Percentiles rank a stretch among this genome's conserved stretches.
Evolutionary conservation across 192 early-diverging fungal genomes (phyloP).

Genomic region (Chytriomyces sp.): DNA sequence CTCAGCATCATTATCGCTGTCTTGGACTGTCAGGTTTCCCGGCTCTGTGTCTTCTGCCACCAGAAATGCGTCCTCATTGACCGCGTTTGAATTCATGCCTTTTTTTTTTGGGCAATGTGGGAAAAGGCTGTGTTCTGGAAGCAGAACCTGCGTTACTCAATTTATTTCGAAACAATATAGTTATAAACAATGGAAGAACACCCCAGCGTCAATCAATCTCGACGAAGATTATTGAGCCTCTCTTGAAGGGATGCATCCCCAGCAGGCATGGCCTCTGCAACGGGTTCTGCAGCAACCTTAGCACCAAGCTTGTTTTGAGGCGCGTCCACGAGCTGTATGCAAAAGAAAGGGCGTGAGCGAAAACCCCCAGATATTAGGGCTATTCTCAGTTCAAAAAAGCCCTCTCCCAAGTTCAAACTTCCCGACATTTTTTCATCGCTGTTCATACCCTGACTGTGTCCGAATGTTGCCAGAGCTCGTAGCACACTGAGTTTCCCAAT

Average conservation of each 20-base stretch:
- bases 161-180: too few relatives aligned
- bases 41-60: not conserved
- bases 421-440: too few relatives aligned
- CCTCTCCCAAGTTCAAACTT: too few relatives aligned
- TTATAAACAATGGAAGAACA: not conserved
- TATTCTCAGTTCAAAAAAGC: too few relatives aligned
- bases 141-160: too few relatives aligned
- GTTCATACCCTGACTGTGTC: too few relatives aligned
- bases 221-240: constrained; percentile 83
- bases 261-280: constrained; percentile 25
- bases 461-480: too few relatives aligned
- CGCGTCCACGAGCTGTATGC: constrained; percentile 38
- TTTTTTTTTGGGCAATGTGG: too few relatives aligned
- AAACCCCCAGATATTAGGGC: too few relatives aligned
- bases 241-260: constrained; percentile 77
- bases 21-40: not conserved
- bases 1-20: not conserved
- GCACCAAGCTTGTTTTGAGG: constrained; percentile 31
- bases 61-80: not conserved
- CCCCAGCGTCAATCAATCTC: constrained; percentile 55
- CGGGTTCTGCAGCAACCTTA: constrained; percentile 12
- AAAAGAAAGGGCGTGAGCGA: not conserved
- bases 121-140: too few relatives aligned
- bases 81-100: not conserved
- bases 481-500: not conserved